These are phyloP conservation scores for Solanum piurae DNA, from an alignment of 257 asterid genomes.

Conservation along the genomic window DNA sequence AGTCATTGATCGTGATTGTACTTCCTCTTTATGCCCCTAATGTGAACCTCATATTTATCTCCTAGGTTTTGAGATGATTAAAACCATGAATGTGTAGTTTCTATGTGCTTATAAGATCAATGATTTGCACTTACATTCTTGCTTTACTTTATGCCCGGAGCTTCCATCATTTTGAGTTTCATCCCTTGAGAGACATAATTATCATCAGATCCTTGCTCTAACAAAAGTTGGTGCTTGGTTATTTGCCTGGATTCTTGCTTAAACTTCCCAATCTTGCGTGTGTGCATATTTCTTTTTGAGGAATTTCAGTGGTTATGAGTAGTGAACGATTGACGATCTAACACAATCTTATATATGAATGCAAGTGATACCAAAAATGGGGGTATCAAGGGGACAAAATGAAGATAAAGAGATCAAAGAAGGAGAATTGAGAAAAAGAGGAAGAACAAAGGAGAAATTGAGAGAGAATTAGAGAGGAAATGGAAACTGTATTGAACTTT, in stretches of 20 bases:
- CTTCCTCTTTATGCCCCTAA: neutral
- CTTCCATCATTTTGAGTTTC: neutral
- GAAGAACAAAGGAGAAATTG: neutral
- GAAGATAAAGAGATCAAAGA: neutral
- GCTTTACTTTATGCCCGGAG: neutral
- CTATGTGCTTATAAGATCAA: neutral
- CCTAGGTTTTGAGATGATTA: neutral
- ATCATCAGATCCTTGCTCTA: neutral
- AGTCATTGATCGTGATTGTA: neutral
- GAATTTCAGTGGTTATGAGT: neutral
- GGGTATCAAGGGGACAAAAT: neutral
- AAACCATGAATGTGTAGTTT: neutral
- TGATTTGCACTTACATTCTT: neutral
- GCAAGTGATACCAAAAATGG: neutral
- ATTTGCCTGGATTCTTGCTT: neutral
- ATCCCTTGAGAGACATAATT: neutral
- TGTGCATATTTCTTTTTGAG: neutral
- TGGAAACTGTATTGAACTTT: neutral
- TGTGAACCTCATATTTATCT: neutral
- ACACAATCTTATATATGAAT: neutral
- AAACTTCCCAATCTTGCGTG: neutral
- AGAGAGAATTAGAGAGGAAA: neutral
- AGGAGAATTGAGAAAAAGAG: neutral
- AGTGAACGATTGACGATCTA: neutral
- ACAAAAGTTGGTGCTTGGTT: neutral